Conservation (phyloP, 1,284 basidiomycete species). For the Trametes hirsuta region DNA sequence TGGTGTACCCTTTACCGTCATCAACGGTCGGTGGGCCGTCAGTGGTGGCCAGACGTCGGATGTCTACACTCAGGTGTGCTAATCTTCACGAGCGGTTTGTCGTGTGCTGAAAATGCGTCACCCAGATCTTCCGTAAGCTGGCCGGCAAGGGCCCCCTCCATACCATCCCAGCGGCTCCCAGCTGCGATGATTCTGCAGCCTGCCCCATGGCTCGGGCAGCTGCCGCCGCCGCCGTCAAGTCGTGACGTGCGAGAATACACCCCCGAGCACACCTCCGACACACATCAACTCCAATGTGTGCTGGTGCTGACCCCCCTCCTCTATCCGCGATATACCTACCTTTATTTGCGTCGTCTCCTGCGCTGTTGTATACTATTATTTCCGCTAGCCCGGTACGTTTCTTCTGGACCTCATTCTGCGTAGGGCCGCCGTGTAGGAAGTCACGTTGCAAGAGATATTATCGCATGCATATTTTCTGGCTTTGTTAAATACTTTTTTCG, state of each 20-base stretch:
- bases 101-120: conserved; percentile 2
- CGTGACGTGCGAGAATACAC: conserved; percentile 2
- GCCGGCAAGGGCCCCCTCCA: conserved; percentile 27
- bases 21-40: conserved; percentile 80
- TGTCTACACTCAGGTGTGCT: conserved; percentile 68
- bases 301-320: neutral
- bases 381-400: conserved; percentile 15
- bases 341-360: conserved; percentile 1
- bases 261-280: neutral
- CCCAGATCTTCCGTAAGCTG: conserved; percentile 42
- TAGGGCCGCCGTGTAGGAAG: conserved; percentile 10
- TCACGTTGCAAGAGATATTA: neutral
- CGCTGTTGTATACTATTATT: conserved; percentile 24
- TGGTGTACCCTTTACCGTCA: conserved; percentile 80
- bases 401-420: conserved; percentile 11
- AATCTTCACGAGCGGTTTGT: neutral
- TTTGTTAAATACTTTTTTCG: neutral
- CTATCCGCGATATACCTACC: conserved; percentile 12
- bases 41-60: conserved; percentile 75
- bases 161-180: conserved; percentile 21
- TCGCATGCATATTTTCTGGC: neutral
- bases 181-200: conserved; percentile 6
- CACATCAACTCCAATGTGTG: neutral
- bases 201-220: conserved; percentile 7
- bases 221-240: conserved; percentile 12